phyloP scores from a whole-genome alignment of 441 rosid species.

The Euphorbia celastroides region DNA sequence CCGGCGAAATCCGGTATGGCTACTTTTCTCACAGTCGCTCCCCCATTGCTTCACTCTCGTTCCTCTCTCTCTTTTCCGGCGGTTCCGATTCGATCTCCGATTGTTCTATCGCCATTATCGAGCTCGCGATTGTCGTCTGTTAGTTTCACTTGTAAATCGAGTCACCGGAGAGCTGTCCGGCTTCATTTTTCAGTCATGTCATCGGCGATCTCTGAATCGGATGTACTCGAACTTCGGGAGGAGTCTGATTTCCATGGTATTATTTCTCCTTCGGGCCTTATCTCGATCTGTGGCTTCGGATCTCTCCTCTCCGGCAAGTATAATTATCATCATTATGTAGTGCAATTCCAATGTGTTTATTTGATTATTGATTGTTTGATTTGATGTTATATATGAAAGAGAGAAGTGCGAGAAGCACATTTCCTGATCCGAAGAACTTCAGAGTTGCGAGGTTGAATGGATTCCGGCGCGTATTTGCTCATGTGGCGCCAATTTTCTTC shows the following conservation, averaged over 20 bases:
- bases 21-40: conserved; percentile 1
- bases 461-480: conserved; percentile 82
- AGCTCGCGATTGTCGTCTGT: background rate
- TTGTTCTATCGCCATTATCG: background rate
- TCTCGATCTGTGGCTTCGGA: conserved; percentile 88
- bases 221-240: conserved; percentile 37
- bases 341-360: background rate
- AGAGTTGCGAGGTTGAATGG: conserved; percentile 70
- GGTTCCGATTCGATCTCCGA: conserved; percentile 2
- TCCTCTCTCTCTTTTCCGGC: conserved; percentile 4
- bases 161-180: background rate
- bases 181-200: conserved; percentile 19
- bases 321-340: background rate
- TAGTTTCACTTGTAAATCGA: background rate
- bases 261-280: conserved; percentile 46
- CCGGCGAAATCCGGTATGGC: background rate
- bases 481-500: conserved; percentile 82
- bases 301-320: conserved; percentile 78
- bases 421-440: conserved; percentile 69
- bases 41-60: background rate
- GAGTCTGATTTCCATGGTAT: conserved; percentile 53
- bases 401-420: conserved; percentile 83
- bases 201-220: conserved; percentile 13
- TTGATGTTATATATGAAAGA: conserved; percentile 30
- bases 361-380: background rate